phyloP scores from a whole-genome alignment of 331 rosid genomes.

The Prunus yedoensis region DNA sequence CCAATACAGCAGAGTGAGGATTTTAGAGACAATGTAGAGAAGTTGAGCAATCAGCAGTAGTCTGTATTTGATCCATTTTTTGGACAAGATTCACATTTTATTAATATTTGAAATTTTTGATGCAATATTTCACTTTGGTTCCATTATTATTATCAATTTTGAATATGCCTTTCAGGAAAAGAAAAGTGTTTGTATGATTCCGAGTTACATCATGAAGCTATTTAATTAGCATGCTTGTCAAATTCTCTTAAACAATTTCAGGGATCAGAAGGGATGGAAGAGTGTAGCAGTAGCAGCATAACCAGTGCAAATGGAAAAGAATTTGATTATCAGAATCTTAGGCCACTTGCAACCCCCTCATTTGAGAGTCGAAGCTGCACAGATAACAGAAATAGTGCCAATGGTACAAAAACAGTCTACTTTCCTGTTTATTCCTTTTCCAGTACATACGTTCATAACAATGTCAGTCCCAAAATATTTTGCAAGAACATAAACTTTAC shows the following conservation, averaged over 20 bases:
- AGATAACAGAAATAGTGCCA: slow-evolving; percentile 50
- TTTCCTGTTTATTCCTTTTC: slow-evolving; percentile 23
- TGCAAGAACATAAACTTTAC: neutral
- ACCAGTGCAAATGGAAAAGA: slow-evolving; percentile 36
- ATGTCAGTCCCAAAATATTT: neutral
- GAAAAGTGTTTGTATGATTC: neutral
- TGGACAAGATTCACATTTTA: neutral
- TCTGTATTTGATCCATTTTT: neutral
- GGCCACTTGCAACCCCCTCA: slow-evolving; percentile 39
- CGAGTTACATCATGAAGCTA: slow-evolving; percentile 7
- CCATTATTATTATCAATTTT: neutral
- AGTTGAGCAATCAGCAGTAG: neutral
- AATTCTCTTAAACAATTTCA: slow-evolving; percentile 35
- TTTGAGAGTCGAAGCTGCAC: slow-evolving; percentile 47
- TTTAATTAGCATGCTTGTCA: slow-evolving; percentile 19
- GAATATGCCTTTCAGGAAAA: neutral
- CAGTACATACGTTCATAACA: neutral
- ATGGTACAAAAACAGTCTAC: slow-evolving; percentile 39
- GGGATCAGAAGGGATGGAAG: slow-evolving; percentile 55
- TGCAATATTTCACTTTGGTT: neutral
- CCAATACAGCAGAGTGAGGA: neutral
- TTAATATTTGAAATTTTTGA: neutral
- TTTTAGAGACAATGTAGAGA: neutral
- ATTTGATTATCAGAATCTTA: slow-evolving; percentile 25
- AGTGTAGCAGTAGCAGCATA: slow-evolving; percentile 42